Conservation (phyloP, 2,329 filamentous ascomycete genomes). For the Cladosporium sp. region DNA sequence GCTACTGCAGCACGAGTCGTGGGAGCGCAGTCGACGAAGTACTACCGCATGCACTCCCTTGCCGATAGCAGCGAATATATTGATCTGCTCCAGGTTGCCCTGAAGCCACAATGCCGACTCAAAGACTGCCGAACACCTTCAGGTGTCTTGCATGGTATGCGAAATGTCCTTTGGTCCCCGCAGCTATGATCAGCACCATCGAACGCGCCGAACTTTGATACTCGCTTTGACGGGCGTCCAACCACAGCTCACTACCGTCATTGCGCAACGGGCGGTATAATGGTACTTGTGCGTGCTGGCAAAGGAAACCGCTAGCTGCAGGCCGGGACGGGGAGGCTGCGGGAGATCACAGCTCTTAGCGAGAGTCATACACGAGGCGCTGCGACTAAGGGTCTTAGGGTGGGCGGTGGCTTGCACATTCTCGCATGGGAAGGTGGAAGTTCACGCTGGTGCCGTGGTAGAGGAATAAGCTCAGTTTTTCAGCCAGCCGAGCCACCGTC, state of each 20-base stretch:
- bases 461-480: background rate
- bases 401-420: background rate
- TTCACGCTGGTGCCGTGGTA: background rate
- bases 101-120: background rate
- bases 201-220: background rate
- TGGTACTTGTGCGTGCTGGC: too few relatives aligned
- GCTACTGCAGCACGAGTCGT: background rate
- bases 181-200: background rate
- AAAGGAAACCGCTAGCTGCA: background rate
- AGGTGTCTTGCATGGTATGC: background rate
- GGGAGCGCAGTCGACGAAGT: background rate
- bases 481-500: background rate
- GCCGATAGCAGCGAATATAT: background rate
- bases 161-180: background rate
- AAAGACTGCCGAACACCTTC: background rate
- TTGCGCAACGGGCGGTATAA: too few relatives aligned
- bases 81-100: background rate
- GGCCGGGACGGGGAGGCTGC: background rate
- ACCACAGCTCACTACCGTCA: background rate
- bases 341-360: background rate
- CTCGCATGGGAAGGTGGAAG: conserved; percentile 9
- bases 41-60: background rate
- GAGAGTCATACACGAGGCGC: background rate
- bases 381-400: background rate
- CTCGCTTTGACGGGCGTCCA: background rate